Evolutionary conservation across 2,329 filamentous ascomycete genomes (phyloP).

Genomic region (Colletotrichum spinosum): DNA sequence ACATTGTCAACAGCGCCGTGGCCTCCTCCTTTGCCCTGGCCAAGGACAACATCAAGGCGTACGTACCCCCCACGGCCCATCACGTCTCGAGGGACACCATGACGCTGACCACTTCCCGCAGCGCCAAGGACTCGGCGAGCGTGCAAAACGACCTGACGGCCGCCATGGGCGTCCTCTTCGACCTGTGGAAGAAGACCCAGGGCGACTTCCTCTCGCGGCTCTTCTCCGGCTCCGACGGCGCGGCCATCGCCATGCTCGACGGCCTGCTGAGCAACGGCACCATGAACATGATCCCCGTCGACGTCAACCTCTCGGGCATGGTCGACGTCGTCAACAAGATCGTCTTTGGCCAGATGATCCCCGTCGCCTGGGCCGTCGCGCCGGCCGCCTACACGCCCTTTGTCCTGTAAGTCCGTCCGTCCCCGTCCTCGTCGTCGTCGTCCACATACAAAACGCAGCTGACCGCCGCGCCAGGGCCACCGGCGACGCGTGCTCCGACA

Average conservation of each 20-base stretch:
- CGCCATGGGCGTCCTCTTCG: slow-evolving; percentile 9
- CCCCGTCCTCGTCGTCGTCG: too few relatives aligned
- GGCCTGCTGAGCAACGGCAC: slow-evolving; percentile 4
- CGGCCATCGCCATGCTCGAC: slow-evolving; percentile 7
- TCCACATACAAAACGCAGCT: too few relatives aligned
- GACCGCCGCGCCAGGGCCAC: not conserved
- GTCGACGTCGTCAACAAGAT: not conserved
- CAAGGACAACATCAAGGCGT: slow-evolving; percentile 15
- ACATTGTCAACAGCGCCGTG: slow-evolving; percentile 9
- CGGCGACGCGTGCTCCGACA: slow-evolving; percentile 13
- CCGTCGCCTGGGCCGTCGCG: slow-evolving; percentile 6
- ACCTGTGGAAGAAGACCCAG: slow-evolving; percentile 27
- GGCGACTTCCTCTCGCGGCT: not conserved
- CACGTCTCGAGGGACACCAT: too few relatives aligned
- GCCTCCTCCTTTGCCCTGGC: not conserved
- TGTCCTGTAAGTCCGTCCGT: slow-evolving; percentile 13
- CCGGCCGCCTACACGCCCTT: slow-evolving; percentile 9
- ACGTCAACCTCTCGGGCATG: slow-evolving; percentile 20
- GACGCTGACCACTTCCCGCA: not conserved
- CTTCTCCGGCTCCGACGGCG: slow-evolving; percentile 9
- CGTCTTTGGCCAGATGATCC: slow-evolving; percentile 25
- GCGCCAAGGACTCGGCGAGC: slow-evolving; percentile 9
- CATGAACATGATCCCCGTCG: slow-evolving; percentile 25
- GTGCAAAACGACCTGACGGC: slow-evolving; percentile 14
- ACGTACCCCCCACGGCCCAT: too few relatives aligned